These are phyloP conservation scores for Arthroderma uncinatum DNA, from an alignment of 2,329 filamentous ascomycete genomes.

Conservation along the genomic window DNA sequence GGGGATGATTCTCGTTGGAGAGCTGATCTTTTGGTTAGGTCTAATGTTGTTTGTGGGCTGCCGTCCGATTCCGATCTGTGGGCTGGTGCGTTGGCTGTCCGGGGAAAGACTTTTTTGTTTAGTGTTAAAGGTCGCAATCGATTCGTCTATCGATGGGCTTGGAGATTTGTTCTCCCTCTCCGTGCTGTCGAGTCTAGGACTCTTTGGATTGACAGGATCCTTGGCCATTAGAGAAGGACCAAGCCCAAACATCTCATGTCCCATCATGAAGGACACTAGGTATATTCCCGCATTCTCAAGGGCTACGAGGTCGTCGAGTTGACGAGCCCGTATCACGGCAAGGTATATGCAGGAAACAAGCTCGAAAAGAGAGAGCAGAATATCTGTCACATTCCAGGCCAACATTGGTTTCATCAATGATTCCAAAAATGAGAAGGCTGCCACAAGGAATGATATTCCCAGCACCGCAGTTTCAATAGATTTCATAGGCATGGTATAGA, in stretches of 20 bases:
- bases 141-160: not conserved
- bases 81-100: not conserved
- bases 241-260: constrained; percentile 29
- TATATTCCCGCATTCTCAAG: constrained; percentile 32
- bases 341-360: constrained; percentile 30
- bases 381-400: constrained; percentile 31
- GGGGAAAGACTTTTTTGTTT: constrained; percentile 1
- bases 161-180: not conserved
- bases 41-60: not conserved
- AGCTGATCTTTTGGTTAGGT: not conserved
- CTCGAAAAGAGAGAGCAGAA: constrained; percentile 29
- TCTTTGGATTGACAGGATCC: not conserved
- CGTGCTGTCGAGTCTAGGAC: not conserved
- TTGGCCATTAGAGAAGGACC: constrained; percentile 16
- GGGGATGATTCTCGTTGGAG: not conserved
- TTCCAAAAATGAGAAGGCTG: constrained; percentile 32
- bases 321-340: constrained; percentile 26
- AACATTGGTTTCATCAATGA: constrained; percentile 27
- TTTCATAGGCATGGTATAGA: constrained; percentile 26
- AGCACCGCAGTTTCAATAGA: constrained; percentile 30
- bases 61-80: not conserved
- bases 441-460: constrained; percentile 30
- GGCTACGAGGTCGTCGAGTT: constrained; percentile 23
- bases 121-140: not conserved
- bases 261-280: constrained; percentile 30